Evolutionary conservation across 768 basidiomycete genomes (phyloP).

Genomic region (Albatrellus ellisii): DNA sequence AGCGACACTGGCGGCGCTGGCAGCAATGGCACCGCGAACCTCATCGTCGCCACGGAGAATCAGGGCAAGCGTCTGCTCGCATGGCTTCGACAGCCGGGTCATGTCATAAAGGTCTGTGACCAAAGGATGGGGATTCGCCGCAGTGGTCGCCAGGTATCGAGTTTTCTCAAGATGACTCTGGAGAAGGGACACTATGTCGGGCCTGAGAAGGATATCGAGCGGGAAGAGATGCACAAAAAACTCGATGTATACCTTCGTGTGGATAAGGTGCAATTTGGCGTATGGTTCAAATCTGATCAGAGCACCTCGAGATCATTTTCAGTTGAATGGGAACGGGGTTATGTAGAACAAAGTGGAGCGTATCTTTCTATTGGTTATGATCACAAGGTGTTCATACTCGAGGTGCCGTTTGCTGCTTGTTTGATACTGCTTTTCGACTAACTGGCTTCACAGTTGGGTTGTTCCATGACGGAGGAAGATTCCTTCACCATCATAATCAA

Average conservation of each 20-base stretch:
- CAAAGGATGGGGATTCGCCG: background rate
- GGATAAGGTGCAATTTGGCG: slow-evolving; percentile 53
- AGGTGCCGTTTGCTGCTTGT: slow-evolving; percentile 23
- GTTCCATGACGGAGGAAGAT: slow-evolving; percentile 8
- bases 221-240: slow-evolving; percentile 25
- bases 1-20: slow-evolving; percentile 32
- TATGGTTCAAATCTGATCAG: slow-evolving; percentile 29
- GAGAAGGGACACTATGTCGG: slow-evolving; percentile 22
- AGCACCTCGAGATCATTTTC: slow-evolving; percentile 33
- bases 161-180: slow-evolving; percentile 11
- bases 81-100: slow-evolving; percentile 22
- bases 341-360: slow-evolving; percentile 29
- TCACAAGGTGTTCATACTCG: slow-evolving; percentile 50
- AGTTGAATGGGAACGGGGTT: slow-evolving; percentile 52
- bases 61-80: slow-evolving; percentile 34
- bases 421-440: background rate
- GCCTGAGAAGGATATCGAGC: slow-evolving; percentile 19
- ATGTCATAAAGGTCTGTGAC: slow-evolving; percentile 12
- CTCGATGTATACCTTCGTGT: slow-evolving; percentile 41
- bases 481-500: slow-evolving; percentile 6
- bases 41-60: slow-evolving; percentile 17
- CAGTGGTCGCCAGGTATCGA: slow-evolving; percentile 1
- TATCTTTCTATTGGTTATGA: slow-evolving; percentile 57
- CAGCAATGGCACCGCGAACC: slow-evolving; percentile 39
- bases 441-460: slow-evolving; percentile 5